Base-by-base conservation (phyloP, 2,329 filamentous ascomycete genomes). In the Emericellopsis atlantica region DNA sequence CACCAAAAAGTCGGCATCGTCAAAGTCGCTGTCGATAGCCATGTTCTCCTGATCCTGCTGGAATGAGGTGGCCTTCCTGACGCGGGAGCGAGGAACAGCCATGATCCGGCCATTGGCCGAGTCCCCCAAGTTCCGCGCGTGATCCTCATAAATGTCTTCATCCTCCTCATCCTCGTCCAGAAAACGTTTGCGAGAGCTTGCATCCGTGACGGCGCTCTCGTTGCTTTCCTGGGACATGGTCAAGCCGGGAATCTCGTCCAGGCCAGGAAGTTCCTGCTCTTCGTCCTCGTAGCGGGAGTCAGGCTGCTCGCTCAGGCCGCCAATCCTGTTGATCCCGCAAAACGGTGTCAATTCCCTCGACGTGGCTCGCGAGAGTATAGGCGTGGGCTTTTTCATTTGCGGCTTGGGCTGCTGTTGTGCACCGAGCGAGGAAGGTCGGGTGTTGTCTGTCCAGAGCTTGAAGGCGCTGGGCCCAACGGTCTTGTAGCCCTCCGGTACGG, bases 401-500 rank as follows among this genome's bases (percentile, higher is more conserved):
- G 40, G 8, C 5, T 8, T 15, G 12, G 40, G 26, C n/a, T 23
- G 3, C 15, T 16, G 16, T 5, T 35, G 32, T 23, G 37, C 23
- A 14, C 23, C 37, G 32, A 44, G 32, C 33, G 15, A 18, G 4
- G 42, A 36, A 21, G 45, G 41, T 14, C 49, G 32, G 15, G 54
- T 51, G 43, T 50, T 54, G 43, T 64, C 60, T 12, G 60, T 62
- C 60, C 72, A 77, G 18, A 78, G 60, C 37, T 69, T 63, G 53
- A 76, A 77, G 38, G 54, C 59, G 48, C 63, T 66, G 45, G 68
- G 64, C 40, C 55, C 51, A 47, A 57, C 59, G 2, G 85, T 94
- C 66, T 94, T 93, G 72, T 95, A 95, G 44, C 90, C 90, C 57
- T 95, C 89, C 1, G 87, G 83, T 7, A 96, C 84, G 10, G 84